Conservation (phyloP, 176 grass and related monocot species). For the Musa itinerans region DNA sequence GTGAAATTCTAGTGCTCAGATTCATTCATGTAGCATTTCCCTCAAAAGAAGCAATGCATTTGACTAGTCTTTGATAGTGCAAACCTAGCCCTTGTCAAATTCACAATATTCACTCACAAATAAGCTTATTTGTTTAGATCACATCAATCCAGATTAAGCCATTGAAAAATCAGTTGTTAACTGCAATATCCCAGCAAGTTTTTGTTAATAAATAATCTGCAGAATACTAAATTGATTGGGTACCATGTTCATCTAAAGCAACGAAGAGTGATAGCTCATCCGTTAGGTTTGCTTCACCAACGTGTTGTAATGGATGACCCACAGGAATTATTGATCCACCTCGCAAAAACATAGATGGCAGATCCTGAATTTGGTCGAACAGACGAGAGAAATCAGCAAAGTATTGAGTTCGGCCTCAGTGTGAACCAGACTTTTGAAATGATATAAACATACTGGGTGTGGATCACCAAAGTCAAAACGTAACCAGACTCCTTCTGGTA, state of each 20-base stretch:
- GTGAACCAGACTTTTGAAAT: constrained; percentile 9
- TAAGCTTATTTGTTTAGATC: not conserved
- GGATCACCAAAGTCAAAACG: constrained; percentile 87
- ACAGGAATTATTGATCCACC: constrained; percentile 90
- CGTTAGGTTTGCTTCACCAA: constrained; percentile 66
- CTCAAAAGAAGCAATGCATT: no score
- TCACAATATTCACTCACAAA: not conserved
- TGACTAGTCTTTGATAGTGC: no score
- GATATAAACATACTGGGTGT: constrained; percentile 61
- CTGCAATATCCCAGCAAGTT: not conserved
- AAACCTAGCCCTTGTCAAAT: not conserved
- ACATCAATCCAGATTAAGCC: not conserved
- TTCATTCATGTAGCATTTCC: no score
- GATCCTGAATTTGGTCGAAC: constrained; percentile 44
- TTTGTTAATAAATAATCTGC: not conserved
- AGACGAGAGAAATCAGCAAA: not conserved
- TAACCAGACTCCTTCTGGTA: constrained; percentile 74
- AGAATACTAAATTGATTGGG: not conserved
- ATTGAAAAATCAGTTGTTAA: not conserved
- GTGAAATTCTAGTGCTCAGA: no score
- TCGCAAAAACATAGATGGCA: constrained; percentile 64
- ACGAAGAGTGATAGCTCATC: constrained; percentile 83
- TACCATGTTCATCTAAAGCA: constrained; percentile 87
- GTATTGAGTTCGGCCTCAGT: not conserved
- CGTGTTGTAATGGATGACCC: constrained; percentile 67